Percentiles rank a stretch among this genome's conserved stretches.
phyloP scores from a whole-genome alignment of 495 filamentous ascomycete genomes.

The Staphylotrichum longicolle region DNA sequence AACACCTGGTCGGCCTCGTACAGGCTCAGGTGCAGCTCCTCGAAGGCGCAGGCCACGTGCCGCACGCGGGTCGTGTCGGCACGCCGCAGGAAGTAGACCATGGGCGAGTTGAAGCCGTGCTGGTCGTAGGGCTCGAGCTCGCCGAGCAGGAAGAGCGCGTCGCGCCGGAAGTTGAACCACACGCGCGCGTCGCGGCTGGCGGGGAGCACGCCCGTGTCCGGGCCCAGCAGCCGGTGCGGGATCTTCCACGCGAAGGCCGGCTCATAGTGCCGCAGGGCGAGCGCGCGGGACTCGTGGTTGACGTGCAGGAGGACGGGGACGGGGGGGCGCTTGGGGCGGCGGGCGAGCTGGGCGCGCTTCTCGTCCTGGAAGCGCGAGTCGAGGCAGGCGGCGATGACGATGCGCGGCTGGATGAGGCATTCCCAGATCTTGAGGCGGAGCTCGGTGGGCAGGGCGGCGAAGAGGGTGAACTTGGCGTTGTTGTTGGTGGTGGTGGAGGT shows the following conservation, averaged over 20 bases:
- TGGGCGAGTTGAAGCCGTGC: conserved; percentile 43
- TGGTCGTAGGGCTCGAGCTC: conserved; percentile 43
- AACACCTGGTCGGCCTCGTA: conserved; percentile 40
- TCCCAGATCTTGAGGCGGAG: conserved; percentile 49
- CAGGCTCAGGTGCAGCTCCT: conserved; percentile 33
- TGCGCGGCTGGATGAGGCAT: conserved; percentile 40
- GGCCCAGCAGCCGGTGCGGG: conserved; percentile 30
- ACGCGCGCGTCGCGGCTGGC: conserved; percentile 29
- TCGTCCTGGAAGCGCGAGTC: conserved; percentile 22
- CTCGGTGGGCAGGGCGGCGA: conserved; percentile 44
- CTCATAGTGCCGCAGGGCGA: conserved; percentile 44
- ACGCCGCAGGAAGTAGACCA: conserved; percentile 41
- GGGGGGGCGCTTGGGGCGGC: conserved; percentile 20
- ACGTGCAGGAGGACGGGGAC: conserved; percentile 42
- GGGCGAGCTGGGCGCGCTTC: conserved; percentile 22
- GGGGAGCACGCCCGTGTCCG: conserved; percentile 22
- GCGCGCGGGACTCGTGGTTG: conserved; percentile 41
- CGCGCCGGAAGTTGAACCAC: conserved; percentile 43
- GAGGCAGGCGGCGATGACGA: conserved; percentile 37
- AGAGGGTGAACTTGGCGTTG: conserved; percentile 33
- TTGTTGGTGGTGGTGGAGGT: background rate
- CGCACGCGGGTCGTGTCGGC: conserved; percentile 38
- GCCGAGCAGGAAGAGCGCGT: conserved; percentile 41
- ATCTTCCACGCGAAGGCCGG: conserved; percentile 44
- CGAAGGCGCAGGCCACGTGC: conserved; percentile 36